These are phyloP conservation scores for Boeremia lycopersici DNA, from an alignment of 2,329 filamentous ascomycete species.

Conservation along the genomic window DNA sequence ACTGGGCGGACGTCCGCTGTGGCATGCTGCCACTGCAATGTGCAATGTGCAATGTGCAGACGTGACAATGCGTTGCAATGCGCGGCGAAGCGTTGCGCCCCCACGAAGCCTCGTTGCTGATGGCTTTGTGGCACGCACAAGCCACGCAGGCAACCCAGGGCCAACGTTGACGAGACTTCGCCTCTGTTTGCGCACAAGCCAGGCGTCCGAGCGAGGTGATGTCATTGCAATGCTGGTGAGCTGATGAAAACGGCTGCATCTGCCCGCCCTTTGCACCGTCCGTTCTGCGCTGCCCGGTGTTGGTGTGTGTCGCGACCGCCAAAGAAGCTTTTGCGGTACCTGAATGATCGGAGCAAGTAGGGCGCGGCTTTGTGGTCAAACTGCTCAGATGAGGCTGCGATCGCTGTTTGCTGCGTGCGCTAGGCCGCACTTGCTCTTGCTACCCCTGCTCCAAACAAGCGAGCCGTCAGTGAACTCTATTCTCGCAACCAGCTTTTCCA, in stretches of 20 bases:
- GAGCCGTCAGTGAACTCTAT: conserved; percentile 24
- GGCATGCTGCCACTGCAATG: neutral
- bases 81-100: neutral
- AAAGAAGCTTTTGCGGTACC: conserved; percentile 25
- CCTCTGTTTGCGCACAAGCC: conserved; percentile 14
- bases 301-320: neutral
- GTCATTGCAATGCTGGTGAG: conserved; percentile 5
- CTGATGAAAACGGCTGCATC: conserved; percentile 15
- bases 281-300: neutral
- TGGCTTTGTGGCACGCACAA: conserved; percentile 2
- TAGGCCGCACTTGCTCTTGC: conserved; percentile 19
- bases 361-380: conserved; percentile 18
- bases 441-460: conserved; percentile 24
- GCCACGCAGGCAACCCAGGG: conserved; percentile 9
- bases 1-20: neutral
- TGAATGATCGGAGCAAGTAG: conserved; percentile 28
- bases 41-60: neutral
- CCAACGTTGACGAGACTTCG: conserved; percentile 4
- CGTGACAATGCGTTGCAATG: no score
- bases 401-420: conserved; percentile 18
- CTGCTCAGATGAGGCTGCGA: conserved; percentile 26
- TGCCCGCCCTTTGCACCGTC: neutral
- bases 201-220: conserved; percentile 9
- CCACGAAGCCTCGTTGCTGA: conserved; percentile 9
- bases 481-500: conserved; percentile 4